A percentile compares a stretch with the other conserved stretches of the same genome.
phyloP scores from a whole-genome alignment of 164 flowering plant genomes.

The Tetrastigma voinierianum region DNA sequence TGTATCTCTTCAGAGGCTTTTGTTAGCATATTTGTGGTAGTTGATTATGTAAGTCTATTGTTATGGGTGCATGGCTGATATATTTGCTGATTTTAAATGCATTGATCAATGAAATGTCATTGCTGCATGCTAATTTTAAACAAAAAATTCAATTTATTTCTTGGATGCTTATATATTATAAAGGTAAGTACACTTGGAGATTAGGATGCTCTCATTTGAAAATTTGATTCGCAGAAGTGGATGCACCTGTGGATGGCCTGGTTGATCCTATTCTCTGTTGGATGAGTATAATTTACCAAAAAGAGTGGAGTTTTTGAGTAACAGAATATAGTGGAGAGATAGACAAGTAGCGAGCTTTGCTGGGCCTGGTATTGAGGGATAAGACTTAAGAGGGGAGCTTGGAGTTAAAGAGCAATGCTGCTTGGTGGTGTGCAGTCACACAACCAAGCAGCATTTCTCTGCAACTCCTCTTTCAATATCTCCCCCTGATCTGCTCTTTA shows the following conservation, averaged over 20 bases:
- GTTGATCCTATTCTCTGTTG: conserved; percentile 4
- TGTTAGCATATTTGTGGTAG: too few relatives aligned
- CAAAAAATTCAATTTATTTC: too few relatives aligned
- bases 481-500: conserved; percentile 44
- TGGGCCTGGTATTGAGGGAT: conserved; percentile 26
- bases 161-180: too few relatives aligned
- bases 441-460: conserved; percentile 14
- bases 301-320: conserved; percentile 31
- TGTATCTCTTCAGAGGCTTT: too few relatives aligned
- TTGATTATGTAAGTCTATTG: too few relatives aligned
- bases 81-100: too few relatives aligned
- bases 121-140: too few relatives aligned
- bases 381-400: conserved; percentile 29
- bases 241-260: conserved; percentile 10
- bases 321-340: conserved; percentile 27
- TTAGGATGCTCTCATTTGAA: too few relatives aligned
- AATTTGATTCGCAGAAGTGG: conserved; percentile 15
- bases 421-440: conserved; percentile 27
- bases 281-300: conserved; percentile 22
- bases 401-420: conserved; percentile 37
- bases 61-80: too few relatives aligned
- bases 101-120: too few relatives aligned
- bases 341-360: conserved; percentile 36
- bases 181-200: too few relatives aligned
- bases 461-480: conserved; percentile 20